Conservation (phyloP, 2,329 filamentous ascomycete genomes). For the Clonostachys rhizophaga region DNA sequence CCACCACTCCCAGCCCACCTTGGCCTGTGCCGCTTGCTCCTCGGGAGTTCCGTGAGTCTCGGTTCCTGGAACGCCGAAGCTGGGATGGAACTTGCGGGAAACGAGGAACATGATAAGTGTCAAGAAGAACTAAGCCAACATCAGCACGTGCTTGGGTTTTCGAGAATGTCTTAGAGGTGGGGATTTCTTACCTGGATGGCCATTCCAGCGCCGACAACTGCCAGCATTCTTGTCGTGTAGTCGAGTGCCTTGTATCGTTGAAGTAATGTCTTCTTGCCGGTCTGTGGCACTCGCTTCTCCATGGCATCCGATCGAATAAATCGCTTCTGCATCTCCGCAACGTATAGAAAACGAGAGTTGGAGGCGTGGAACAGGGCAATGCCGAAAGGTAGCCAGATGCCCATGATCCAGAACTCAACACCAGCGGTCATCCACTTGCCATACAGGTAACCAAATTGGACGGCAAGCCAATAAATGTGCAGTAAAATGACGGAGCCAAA, state of each 20-base stretch:
- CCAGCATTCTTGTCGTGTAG: slow-evolving; percentile 42
- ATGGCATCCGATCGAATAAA: slow-evolving; percentile 8
- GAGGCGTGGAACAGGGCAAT: slow-evolving; percentile 63
- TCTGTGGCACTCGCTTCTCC: slow-evolving; percentile 5
- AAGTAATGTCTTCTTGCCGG: slow-evolving; percentile 16
- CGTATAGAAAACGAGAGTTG: slow-evolving; percentile 53
- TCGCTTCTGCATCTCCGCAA: slow-evolving; percentile 44
- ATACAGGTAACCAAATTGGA: slow-evolving; percentile 28
- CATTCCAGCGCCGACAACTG: slow-evolving; percentile 49
- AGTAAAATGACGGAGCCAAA: slow-evolving; percentile 29
- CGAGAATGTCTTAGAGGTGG: background rate
- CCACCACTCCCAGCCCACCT: slow-evolving; percentile 65
- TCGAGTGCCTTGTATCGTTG: slow-evolving; percentile 32
- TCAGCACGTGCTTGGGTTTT: background rate
- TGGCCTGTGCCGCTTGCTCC: slow-evolving; percentile 34
- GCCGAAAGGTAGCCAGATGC: slow-evolving; percentile 56
- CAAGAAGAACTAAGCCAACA: slow-evolving; percentile 42
- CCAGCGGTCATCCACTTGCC: slow-evolving; percentile 35
- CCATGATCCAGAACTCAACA: slow-evolving; percentile 62
- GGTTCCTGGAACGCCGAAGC: slow-evolving; percentile 56
- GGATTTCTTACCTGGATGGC: slow-evolving; percentile 42
- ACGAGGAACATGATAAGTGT: slow-evolving; percentile 57
- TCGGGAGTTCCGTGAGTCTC: slow-evolving; percentile 52
- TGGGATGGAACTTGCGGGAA: slow-evolving; percentile 60
- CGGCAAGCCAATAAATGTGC: slow-evolving; percentile 33